Base-by-base conservation (phyloP, 805 yeast genomes). In the Komagataella mondaviorum region DNA sequence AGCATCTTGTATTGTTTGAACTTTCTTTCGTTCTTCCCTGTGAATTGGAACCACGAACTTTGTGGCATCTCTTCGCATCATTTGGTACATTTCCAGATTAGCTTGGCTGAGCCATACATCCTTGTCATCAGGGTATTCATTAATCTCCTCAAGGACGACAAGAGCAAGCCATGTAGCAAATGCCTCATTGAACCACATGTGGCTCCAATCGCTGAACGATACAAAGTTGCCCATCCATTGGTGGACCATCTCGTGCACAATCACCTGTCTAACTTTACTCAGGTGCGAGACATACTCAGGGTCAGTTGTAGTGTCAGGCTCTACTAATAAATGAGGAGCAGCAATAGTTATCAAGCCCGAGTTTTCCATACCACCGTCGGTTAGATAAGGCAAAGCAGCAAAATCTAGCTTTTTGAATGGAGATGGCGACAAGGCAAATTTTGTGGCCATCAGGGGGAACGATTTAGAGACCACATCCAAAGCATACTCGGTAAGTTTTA, bases 291-390 rank as follows among this genome's bases (percentile, higher is more conserved):
- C 46, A n/a, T 48, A 30, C 17, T 52, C 49, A 7, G 16, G 16
- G 22, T 50, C 22, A 16, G 48, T 16, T 6, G 49, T 4, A 51
- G 20, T 16, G 51, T 47, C 44, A 48, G 48, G 44, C 8, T 50
- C 12, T 48, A 51, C 44, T 17, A 77, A 54, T 6, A 76, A 56
- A 55, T 79, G 81, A 48, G 74, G 73, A 50, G 76, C 73, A 51
- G 81, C 73, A 6, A 83, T 71, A 2, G 84, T 77, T 49, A 86
- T 72, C 66, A 83, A 65, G 3, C 88, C 85, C 77, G 84, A 81
- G 61, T 85, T 85, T 61, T 86, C 95, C 81, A 84, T 85, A 2
- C 87, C 95, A 53, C 86, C 85, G 61, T 85, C 91, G 24, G 80
- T 72, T 52, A 86, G 68, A 57, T 80, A 83, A 7, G 93, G 93